Evolutionary conservation across 2,329 filamentous ascomycete genomes (phyloP).

Genomic region (Curvularia sp.): DNA sequence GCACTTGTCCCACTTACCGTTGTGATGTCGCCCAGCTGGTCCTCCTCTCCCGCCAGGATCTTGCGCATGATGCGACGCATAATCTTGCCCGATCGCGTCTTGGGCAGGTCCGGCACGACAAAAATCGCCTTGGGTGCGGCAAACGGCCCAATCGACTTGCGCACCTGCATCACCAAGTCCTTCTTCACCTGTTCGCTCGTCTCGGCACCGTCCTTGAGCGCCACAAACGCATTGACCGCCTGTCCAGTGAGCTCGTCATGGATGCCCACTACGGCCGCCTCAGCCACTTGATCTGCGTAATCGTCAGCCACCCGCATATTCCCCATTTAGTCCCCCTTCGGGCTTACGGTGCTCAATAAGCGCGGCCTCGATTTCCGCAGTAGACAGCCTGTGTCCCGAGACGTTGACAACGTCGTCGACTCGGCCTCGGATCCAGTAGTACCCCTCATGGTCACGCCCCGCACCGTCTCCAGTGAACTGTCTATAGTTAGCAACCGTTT

Average conservation of each 20-base stretch:
- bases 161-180: conserved; percentile 91
- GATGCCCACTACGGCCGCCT: conserved; percentile 94
- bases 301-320: conserved; percentile 28
- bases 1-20: conserved; percentile 69
- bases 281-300: conserved; percentile 72
- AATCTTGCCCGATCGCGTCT: conserved; percentile 98
- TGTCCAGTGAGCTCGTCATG: conserved; percentile 94
- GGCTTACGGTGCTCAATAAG: conserved; percentile 81
- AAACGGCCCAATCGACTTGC: conserved; percentile 97
- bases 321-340: background rate
- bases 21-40: conserved; percentile 90
- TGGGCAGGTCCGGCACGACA: conserved; percentile 90
- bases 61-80: conserved; percentile 97
- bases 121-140: conserved; percentile 94
- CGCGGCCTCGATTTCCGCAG: conserved; percentile 96
- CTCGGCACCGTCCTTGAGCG: conserved; percentile 85
- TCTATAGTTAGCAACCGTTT: conserved; percentile 26
- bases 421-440: conserved; percentile 99
- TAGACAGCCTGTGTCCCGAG: conserved; percentile 92
- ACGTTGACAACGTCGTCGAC: conserved; percentile 99
- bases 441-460: conserved; percentile 94
- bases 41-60: conserved; percentile 96
- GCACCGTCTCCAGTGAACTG: conserved; percentile 93
- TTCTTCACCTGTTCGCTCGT: conserved; percentile 82
- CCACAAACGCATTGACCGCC: conserved; percentile 95